phyloP scores from a whole-genome alignment of 2,329 filamentous ascomycete genomes.

The Aspergillaceae sp. region DNA sequence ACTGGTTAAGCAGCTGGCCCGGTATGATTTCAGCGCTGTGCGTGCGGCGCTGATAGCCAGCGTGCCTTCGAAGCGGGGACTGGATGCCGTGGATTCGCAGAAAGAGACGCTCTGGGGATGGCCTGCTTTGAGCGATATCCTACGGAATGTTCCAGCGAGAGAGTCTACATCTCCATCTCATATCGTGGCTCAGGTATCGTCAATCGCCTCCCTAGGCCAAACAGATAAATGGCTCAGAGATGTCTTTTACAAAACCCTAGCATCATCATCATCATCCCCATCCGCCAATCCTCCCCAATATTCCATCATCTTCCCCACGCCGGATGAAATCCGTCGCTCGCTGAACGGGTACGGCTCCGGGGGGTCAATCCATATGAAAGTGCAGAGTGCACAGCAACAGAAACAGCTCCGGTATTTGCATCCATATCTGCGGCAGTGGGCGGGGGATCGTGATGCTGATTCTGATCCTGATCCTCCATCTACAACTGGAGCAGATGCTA shows the following conservation, averaged over 20 bases:
- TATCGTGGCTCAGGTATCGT: conserved; percentile 48
- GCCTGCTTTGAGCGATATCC: conserved; percentile 54
- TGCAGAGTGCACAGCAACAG: conserved; percentile 58
- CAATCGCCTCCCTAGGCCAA: conserved; percentile 67
- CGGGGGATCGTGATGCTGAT: conserved; percentile 42
- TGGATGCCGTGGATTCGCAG: conserved; percentile 33
- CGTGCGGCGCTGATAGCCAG: conserved; percentile 68
- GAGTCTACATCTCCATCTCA: conserved; percentile 18
- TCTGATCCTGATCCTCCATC: neutral
- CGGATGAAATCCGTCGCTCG: conserved; percentile 66
- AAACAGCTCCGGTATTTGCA: conserved; percentile 67
- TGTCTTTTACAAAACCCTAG: conserved; percentile 48
- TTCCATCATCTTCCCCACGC: conserved; percentile 71
- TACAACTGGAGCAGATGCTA: conserved; percentile 7
- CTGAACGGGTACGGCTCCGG: conserved; percentile 72
- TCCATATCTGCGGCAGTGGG: conserved; percentile 68
- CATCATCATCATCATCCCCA: conserved; percentile 15
- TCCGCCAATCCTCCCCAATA: conserved; percentile 40
- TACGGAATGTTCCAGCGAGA: conserved; percentile 46
- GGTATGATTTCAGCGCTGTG: conserved; percentile 62
- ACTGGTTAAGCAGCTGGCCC: conserved; percentile 50
- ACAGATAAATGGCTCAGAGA: conserved; percentile 64
- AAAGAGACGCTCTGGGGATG: conserved; percentile 65
- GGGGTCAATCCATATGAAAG: conserved; percentile 72
- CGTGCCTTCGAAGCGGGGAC: conserved; percentile 59